These are phyloP conservation scores for Talinum fruticosum DNA, from an alignment of 148 eudicot species.

Conservation along the genomic window DNA sequence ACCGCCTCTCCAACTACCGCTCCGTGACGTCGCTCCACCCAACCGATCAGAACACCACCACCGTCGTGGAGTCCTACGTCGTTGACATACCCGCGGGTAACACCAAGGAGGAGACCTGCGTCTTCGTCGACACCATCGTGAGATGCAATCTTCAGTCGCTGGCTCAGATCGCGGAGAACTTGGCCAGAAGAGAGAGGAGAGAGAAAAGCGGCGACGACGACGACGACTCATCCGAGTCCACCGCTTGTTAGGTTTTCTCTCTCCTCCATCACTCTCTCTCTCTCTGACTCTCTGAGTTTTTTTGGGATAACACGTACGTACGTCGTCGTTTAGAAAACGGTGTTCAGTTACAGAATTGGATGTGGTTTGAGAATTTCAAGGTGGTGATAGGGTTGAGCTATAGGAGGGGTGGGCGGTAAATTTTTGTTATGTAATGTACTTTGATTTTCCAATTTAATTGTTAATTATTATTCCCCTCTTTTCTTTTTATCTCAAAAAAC, in stretches of 20 bases:
- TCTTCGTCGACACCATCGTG: constrained; percentile 73
- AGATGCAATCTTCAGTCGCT: constrained; percentile 68
- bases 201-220: not conserved
- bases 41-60: constrained; percentile 34
- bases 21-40: constrained; percentile 64
- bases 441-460: not conserved
- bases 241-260: not conserved
- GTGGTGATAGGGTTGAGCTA: not conserved
- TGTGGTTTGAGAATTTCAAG: not conserved
- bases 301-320: not conserved
- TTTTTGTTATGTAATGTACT: not conserved
- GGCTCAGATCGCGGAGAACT: constrained; percentile 57
- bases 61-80: constrained; percentile 65
- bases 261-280: not conserved
- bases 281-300: not conserved
- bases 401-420: not conserved
- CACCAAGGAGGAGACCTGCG: constrained; percentile 61
- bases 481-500: not conserved
- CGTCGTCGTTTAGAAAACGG: not conserved
- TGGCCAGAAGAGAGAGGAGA: constrained; percentile 19
- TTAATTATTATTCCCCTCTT: not conserved
- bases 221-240: not conserved
- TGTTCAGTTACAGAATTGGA: not conserved
- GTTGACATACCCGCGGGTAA: constrained; percentile 66
- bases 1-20: constrained; percentile 58